These are phyloP conservation scores for Gaeumannomyces tritici DNA, from an alignment of 2,329 filamentous ascomycete species.

Conservation along the genomic window DNA sequence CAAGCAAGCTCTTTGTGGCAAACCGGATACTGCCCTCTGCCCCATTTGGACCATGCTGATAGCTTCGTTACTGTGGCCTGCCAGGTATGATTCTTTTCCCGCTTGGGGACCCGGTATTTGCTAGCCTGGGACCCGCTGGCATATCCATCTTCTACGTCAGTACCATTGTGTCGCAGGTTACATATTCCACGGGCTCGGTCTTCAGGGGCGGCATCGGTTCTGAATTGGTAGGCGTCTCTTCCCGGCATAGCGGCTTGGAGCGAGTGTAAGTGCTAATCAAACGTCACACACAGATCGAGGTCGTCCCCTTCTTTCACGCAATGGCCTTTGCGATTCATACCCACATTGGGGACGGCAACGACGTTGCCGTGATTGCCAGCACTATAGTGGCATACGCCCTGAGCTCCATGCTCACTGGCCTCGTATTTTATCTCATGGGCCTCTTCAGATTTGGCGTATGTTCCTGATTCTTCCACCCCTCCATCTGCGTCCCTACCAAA, in stretches of 20 bases:
- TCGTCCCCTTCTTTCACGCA: constrained; percentile 97
- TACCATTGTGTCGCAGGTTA: constrained; percentile 86
- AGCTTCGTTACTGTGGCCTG: constrained; percentile 4
- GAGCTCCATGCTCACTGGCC: constrained; percentile 82
- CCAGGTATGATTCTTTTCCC: constrained; percentile 88
- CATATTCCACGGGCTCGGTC: constrained; percentile 77
- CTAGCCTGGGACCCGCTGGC: constrained; percentile 77
- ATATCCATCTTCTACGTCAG: constrained; percentile 99
- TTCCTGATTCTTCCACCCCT: background rate
- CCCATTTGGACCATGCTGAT: background rate
- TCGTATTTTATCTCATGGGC: constrained; percentile 88
- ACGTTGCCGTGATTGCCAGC: constrained; percentile 82
- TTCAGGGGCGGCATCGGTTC: constrained; percentile 90
- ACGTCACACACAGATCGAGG: constrained; percentile 70
- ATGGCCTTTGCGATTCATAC: constrained; percentile 87
- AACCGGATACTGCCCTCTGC: background rate
- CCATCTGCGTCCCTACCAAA: background rate
- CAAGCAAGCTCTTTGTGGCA: background rate
- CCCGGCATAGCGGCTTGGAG: background rate
- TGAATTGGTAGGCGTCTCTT: constrained; percentile 58
- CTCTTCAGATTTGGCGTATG: constrained; percentile 64
- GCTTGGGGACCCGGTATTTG: constrained; percentile 76
- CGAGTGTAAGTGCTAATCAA: background rate
- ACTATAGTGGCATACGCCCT: constrained; percentile 86
- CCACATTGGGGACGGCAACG: constrained; percentile 68